Evolutionary conservation across 805 yeast species (phyloP).

Genomic region (Jamesozyma hellenica): DNA sequence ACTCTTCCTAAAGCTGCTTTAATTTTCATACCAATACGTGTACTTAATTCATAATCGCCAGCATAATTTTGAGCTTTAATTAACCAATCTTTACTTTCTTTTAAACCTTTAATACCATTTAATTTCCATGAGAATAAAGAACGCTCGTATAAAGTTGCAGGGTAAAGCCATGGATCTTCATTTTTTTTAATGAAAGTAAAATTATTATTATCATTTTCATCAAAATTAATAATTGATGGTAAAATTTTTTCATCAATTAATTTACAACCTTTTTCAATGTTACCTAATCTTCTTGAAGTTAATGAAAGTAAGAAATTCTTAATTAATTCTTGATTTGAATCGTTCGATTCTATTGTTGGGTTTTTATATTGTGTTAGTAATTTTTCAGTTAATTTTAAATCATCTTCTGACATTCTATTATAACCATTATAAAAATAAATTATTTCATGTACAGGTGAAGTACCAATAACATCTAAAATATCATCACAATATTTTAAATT

Average conservation of each 20-base stretch:
- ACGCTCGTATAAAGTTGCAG: constrained; percentile 76
- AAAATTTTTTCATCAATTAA: constrained; percentile 46
- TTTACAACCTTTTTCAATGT: constrained; percentile 46
- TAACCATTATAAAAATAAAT: constrained; percentile 89
- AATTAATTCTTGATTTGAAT: constrained; percentile 53
- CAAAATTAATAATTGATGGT: constrained; percentile 31
- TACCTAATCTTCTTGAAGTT: constrained; percentile 57
- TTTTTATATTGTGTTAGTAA: constrained; percentile 42
- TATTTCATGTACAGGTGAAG: constrained; percentile 76
- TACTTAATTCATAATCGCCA: constrained; percentile 86
- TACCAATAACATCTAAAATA: constrained; percentile 71
- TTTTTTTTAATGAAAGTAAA: constrained; percentile 39
- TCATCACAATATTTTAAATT: constrained; percentile 31
- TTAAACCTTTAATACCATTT: constrained; percentile 40
- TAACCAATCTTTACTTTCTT: constrained; percentile 54
- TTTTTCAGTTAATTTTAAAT: constrained; percentile 43
- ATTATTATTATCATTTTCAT: constrained; percentile 30
- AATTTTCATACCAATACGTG: constrained; percentile 77
- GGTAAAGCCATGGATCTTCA: constrained; percentile 79
- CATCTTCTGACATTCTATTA: constrained; percentile 62
- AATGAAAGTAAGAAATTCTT: constrained; percentile 54
- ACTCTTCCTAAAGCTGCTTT: constrained; percentile 75
- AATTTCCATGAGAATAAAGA: constrained; percentile 72
- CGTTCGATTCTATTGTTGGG: constrained; percentile 37
- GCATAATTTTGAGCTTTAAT: constrained; percentile 61